These are phyloP conservation scores for Hypoxylon perforatum DNA, from an alignment of 495 filamentous ascomycete genomes.

Conservation along the genomic window DNA sequence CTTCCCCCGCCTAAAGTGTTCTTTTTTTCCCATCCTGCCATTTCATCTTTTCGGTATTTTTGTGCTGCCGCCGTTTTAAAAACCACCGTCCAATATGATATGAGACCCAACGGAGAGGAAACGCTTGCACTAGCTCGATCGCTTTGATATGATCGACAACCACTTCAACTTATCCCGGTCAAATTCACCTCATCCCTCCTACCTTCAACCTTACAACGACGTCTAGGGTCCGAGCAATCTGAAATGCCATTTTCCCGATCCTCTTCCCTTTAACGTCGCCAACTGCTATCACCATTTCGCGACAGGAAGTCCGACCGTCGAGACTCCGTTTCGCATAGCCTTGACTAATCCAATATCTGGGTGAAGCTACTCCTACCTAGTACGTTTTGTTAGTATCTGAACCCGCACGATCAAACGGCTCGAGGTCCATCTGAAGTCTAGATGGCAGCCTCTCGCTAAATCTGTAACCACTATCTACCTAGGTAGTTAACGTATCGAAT, in stretches of 20 bases:
- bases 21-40: not conserved
- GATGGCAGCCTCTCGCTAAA: conserved; percentile 11
- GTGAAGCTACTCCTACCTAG: conserved; percentile 8
- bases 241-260: conserved; percentile 14
- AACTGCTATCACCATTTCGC: not conserved
- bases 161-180: conserved; percentile 34
- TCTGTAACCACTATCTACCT: not conserved
- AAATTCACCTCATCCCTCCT: conserved; percentile 21
- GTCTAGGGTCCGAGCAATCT: conserved; percentile 4
- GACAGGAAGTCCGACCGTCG: not conserved
- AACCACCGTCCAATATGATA: not conserved
- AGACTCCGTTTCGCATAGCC: not conserved
- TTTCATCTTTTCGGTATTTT: not conserved
- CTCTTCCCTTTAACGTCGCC: not conserved
- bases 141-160: conserved; percentile 29
- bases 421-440: conserved; percentile 2
- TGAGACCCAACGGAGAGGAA: conserved; percentile 32
- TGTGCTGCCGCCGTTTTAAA: not conserved
- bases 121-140: conserved; percentile 26
- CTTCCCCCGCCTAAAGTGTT: not conserved
- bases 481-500: not conserved
- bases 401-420: not conserved
- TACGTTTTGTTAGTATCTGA: conserved; percentile 10
- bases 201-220: conserved; percentile 9
- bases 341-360: conserved; percentile 2